Evolutionary conservation across 495 filamentous ascomycete species (phyloP).

Genomic region (Trichoderma virens): DNA sequence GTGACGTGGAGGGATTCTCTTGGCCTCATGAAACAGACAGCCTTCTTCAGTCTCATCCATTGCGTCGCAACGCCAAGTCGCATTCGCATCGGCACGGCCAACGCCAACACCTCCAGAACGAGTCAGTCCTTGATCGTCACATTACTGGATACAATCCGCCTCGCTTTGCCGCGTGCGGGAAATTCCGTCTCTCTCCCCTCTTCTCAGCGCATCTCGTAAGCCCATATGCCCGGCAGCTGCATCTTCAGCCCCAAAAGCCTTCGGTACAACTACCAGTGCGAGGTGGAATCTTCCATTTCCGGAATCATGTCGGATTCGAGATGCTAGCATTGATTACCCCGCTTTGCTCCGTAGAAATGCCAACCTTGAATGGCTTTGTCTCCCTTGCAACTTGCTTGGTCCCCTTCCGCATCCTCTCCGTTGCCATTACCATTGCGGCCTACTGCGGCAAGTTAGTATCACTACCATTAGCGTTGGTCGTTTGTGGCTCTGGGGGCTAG

Average conservation of each 20-base stretch:
- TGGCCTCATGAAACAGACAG: no score
- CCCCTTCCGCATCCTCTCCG: background rate
- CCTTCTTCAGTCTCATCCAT: no score
- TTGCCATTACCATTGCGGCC: background rate
- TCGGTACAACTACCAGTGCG: background rate
- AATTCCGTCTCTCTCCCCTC: background rate
- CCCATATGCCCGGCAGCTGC: background rate
- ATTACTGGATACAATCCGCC: background rate
- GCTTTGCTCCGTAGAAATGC: background rate
- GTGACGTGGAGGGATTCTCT: no score
- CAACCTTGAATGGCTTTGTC: background rate
- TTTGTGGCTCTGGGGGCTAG: background rate
- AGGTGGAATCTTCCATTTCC: background rate
- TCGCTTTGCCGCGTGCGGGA: background rate
- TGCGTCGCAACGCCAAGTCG: background rate
- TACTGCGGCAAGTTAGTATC: background rate
- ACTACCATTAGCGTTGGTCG: background rate
- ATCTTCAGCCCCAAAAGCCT: background rate
- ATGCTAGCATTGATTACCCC: slow-evolving; percentile 1
- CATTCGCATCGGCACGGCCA: background rate
- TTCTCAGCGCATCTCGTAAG: background rate
- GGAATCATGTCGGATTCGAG: background rate
- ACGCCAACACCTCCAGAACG: background rate
- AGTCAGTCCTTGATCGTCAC: background rate
- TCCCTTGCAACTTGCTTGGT: background rate